A percentile compares a stretch with the other conserved stretches of the same genome.
These are phyloP conservation scores for Phytopythium kandeliae DNA, from an alignment of 352 stramenopile genomes.

Conservation along the genomic window DNA sequence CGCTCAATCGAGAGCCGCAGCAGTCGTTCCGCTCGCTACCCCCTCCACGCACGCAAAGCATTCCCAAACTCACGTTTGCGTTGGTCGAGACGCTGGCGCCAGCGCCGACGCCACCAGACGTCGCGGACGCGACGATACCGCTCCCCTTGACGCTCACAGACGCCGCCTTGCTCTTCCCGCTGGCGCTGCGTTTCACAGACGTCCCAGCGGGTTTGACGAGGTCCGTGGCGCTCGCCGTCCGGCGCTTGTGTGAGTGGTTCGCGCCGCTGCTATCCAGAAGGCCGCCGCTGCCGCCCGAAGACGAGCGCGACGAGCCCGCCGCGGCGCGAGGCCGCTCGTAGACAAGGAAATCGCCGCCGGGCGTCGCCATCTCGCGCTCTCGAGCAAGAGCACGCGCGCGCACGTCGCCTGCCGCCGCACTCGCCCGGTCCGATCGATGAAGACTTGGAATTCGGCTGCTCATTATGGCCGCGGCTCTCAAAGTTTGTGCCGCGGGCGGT, in stretches of 20 bases:
- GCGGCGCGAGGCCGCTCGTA: constrained; percentile 3
- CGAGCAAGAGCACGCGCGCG: no score
- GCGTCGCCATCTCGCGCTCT: background rate
- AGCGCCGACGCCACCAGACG: background rate
- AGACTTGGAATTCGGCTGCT: no score
- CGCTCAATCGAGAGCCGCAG: background rate
- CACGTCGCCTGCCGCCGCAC: no score
- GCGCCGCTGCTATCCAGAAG: constrained; percentile 10
- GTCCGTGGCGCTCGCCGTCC: constrained; percentile 7
- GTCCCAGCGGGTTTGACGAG: constrained; percentile 1
- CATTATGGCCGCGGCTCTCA: no score
- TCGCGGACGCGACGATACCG: background rate
- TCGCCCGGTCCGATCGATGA: no score
- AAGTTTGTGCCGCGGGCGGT: no score
- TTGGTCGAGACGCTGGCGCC: constrained; percentile 3
- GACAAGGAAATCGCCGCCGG: constrained; percentile 1
- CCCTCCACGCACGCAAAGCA: background rate
- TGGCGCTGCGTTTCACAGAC: background rate
- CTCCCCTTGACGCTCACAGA: background rate
- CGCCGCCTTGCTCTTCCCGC: background rate
- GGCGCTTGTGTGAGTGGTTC: constrained; percentile 27
- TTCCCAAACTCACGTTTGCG: constrained; percentile 2
- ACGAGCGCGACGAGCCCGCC: background rate
- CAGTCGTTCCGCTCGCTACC: no score
- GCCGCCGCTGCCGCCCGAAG: background rate